These are phyloP conservation scores for Pythium aquatile DNA, from an alignment of 352 stramenopile genomes.

Conservation along the genomic window DNA sequence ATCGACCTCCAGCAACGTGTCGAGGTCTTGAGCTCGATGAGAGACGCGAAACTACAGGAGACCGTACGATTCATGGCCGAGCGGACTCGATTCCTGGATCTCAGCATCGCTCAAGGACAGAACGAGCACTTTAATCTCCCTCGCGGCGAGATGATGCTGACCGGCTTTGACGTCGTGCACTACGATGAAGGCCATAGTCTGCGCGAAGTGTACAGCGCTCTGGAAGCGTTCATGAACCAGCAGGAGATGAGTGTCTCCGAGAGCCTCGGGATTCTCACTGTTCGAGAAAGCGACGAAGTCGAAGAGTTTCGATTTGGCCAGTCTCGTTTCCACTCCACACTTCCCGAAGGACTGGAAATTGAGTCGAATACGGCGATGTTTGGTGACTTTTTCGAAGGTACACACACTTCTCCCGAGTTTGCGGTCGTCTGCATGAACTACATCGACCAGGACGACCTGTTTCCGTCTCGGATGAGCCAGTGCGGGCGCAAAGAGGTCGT, in stretches of 20 bases:
- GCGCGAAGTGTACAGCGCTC: constrained; percentile 1
- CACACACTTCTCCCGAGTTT: background rate
- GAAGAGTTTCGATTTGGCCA: background rate
- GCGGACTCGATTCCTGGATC: constrained; percentile 1
- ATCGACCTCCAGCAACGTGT: background rate
- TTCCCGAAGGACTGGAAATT: background rate
- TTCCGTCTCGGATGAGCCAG: background rate
- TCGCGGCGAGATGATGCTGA: constrained; percentile 2
- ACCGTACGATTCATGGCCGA: constrained; percentile 1
- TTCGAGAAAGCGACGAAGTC: constrained; percentile 11
- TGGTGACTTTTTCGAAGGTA: background rate
- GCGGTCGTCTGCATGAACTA: background rate
- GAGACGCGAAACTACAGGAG: background rate
- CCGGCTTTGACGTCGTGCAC: constrained; percentile 4
- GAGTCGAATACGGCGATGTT: constrained; percentile 9
- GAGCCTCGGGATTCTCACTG: constrained; percentile 8
- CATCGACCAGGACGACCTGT: constrained; percentile 10
- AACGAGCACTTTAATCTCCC: background rate
- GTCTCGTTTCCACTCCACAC: background rate
- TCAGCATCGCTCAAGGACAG: background rate
- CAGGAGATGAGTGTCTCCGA: constrained; percentile 14
- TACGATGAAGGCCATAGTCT: constrained; percentile 3
- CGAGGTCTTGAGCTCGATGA: background rate
- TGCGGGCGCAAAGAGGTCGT: constrained; percentile 7
- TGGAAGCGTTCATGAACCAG: constrained; percentile 6